A percentile compares a stretch with the other conserved stretches of the same genome.
Conservation (phyloP, 1,284 basidiomycete genomes). For the Trichosporon sp. region DNA sequence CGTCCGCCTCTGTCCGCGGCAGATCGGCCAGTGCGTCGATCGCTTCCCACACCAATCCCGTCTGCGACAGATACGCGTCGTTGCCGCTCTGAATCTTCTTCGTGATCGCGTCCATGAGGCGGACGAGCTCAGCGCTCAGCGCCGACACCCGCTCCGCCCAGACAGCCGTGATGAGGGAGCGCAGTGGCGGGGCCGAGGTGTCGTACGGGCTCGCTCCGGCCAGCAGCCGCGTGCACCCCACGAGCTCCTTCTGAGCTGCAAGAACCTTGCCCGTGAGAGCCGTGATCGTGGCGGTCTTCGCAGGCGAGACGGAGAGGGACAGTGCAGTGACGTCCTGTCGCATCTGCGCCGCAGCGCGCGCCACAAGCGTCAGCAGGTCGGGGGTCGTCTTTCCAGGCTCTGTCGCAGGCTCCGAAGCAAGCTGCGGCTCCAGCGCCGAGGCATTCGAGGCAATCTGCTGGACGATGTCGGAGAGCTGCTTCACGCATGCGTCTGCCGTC, state of each 20-base stretch:
- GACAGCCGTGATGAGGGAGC: constrained; percentile 16
- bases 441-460: constrained; percentile 21
- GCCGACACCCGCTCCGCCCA: constrained; percentile 29
- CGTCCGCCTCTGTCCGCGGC: constrained; percentile 24
- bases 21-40: constrained; percentile 27
- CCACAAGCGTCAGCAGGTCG: not conserved
- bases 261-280: not conserved
- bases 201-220: not conserved
- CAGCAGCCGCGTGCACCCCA: not conserved
- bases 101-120: constrained; percentile 26
- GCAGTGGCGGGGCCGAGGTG: not conserved
- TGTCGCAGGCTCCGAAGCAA: not conserved
- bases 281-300: not conserved
- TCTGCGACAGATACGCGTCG: constrained; percentile 36
- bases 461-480: constrained; percentile 32
- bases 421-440: not conserved
- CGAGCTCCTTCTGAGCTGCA: not conserved
- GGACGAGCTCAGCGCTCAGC: constrained; percentile 23
- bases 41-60: constrained; percentile 39
- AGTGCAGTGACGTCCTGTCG: not conserved
- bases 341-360: not conserved
- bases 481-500: constrained; percentile 4
- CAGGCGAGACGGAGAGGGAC: not conserved
- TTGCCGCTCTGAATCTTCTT: constrained; percentile 7
- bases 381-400: not conserved